phyloP scores from a whole-genome alignment of 768 basidiomycete species.

The Macrolepiota fuliginosa region DNA sequence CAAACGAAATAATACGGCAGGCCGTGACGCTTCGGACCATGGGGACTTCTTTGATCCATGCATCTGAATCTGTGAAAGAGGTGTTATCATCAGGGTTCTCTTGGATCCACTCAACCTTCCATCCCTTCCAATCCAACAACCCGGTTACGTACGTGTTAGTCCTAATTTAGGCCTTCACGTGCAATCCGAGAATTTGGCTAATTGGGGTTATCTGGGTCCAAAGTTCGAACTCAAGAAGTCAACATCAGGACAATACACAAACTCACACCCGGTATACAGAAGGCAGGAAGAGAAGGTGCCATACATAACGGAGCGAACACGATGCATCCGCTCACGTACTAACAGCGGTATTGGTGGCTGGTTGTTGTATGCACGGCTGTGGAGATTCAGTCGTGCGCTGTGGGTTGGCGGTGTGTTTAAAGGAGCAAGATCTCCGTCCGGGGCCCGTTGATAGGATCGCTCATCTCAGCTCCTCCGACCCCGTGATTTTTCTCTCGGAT shows the following conservation, averaged over 20 bases:
- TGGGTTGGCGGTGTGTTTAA: neutral
- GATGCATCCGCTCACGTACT: neutral
- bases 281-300: neutral
- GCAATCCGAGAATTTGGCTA: slow-evolving; percentile 2
- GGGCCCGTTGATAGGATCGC: slow-evolving; percentile 11
- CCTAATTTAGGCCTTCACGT: slow-evolving; percentile 10
- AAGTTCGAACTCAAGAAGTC: slow-evolving; percentile 10
- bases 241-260: slow-evolving; percentile 4
- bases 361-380: neutral
- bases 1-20: slow-evolving; percentile 4
- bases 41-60: slow-evolving; percentile 13
- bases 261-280: neutral
- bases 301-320: neutral
- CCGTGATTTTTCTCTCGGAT: neutral
- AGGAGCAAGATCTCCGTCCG: slow-evolving; percentile 11
- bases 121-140: neutral
- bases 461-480: neutral
- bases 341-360: too few relatives aligned
- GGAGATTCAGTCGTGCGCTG: slow-evolving; percentile 1
- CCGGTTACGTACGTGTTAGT: slow-evolving; percentile 8
- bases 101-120: slow-evolving; percentile 9
- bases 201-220: neutral
- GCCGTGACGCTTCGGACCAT: slow-evolving; percentile 6
- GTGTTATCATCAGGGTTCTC: slow-evolving; percentile 11
- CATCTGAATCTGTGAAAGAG: slow-evolving; percentile 8